Conservation (phyloP, 1,284 basidiomycete genomes). For the Apiotrichum montevideense region DNA sequence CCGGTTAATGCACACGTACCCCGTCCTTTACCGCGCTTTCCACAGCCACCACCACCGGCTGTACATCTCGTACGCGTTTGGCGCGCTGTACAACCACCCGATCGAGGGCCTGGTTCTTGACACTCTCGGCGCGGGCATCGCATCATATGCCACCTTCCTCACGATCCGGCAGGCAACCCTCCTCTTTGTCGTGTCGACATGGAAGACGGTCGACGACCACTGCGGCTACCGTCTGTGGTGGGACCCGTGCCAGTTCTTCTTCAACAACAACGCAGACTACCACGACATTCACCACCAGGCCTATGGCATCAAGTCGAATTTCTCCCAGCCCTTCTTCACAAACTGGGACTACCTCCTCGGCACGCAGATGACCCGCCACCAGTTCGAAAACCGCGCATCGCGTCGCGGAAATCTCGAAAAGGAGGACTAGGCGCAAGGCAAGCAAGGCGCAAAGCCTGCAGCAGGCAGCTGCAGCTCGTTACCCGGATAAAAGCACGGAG, state of each 20-base stretch:
- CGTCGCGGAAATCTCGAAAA: constrained; percentile 1
- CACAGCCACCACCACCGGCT: constrained; percentile 95
- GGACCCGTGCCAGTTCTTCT: constrained; percentile 81
- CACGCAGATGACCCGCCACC: constrained; percentile 43
- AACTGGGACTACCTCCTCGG: constrained; percentile 48
- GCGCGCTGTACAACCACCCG: constrained; percentile 96
- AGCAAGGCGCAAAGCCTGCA: neutral
- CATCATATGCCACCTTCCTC: constrained; percentile 66
- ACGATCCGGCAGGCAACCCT: constrained; percentile 76
- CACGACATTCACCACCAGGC: constrained; percentile 96
- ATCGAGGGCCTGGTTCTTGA: constrained; percentile 91
- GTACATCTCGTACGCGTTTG: constrained; percentile 95
- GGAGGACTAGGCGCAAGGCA: neutral
- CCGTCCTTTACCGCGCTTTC: constrained; percentile 82
- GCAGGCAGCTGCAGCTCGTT: too few species aligned
- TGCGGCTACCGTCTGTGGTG: constrained; percentile 86
- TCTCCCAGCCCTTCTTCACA: constrained; percentile 81
- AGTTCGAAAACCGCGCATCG: constrained; percentile 24
- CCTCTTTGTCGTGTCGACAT: constrained; percentile 73
- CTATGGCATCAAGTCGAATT: constrained; percentile 93
- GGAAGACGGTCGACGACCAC: constrained; percentile 98
- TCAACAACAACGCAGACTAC: constrained; percentile 92
- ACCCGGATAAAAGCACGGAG: too few species aligned
- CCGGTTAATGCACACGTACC: constrained; percentile 84
- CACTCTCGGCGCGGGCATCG: constrained; percentile 70